Evolutionary conservation across 805 yeast genomes (phyloP).

Genomic region (Teunomyces cretensis): DNA sequence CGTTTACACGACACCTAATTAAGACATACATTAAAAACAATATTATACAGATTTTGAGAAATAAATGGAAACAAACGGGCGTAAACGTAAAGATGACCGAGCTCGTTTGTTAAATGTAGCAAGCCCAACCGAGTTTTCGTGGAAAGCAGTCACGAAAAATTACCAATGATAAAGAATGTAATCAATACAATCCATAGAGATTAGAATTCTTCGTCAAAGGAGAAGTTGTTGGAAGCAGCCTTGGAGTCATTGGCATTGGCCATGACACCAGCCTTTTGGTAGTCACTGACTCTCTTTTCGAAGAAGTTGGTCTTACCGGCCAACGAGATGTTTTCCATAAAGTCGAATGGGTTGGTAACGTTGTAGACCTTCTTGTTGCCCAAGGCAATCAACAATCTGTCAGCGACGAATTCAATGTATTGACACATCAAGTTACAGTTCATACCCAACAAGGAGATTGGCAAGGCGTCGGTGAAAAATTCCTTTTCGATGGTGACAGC

Average conservation of each 20-base stretch:
- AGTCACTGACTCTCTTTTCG: conserved; percentile 97
- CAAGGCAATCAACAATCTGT: conserved; percentile 84
- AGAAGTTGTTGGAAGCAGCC: conserved; percentile 56
- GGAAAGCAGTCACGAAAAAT: not conserved
- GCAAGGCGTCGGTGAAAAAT: conserved; percentile 93
- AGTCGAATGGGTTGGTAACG: conserved; percentile 92
- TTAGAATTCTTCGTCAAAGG: conserved; percentile 92
- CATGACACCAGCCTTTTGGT: conserved; percentile 99
- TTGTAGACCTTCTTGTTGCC: conserved; percentile 90
- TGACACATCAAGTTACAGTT: conserved; percentile 92
- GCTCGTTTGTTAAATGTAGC: not conserved
- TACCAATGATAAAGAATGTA: not conserved
- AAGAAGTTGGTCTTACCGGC: conserved; percentile 99
- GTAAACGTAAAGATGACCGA: not conserved
- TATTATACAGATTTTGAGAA: conserved; percentile 6
- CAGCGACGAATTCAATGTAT: conserved; percentile 97
- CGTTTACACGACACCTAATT: not conserved
- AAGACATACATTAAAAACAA: not conserved
- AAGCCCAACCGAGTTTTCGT: not conserved
- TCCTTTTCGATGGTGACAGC: conserved; percentile 94
- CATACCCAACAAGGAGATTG: conserved; percentile 93
- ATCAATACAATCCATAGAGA: not conserved
- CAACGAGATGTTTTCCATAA: conserved; percentile 97
- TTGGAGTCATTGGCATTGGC: conserved; percentile 59
- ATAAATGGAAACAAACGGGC: conserved; percentile 6